phyloP scores from a whole-genome alignment of 352 stramenopile species.

The Globisporangium sylvaticum region DNA sequence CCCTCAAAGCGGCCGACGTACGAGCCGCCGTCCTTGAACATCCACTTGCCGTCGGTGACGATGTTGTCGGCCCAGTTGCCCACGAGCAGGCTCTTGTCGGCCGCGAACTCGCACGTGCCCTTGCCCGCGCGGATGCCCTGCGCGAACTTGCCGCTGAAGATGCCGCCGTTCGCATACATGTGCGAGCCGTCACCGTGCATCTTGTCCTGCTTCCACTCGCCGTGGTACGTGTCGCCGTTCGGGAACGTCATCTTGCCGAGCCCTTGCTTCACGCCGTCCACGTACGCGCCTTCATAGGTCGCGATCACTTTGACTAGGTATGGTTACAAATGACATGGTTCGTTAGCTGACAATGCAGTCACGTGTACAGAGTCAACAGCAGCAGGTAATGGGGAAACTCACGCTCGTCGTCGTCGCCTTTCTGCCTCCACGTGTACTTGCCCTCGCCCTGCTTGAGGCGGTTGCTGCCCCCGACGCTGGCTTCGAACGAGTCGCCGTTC shows the following conservation, averaged over 20 bases:
- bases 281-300: slow-evolving; percentile 86
- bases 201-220: slow-evolving; percentile 81
- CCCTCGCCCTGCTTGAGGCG: slow-evolving; percentile 81
- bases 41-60: slow-evolving; percentile 89
- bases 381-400: slow-evolving; percentile 8
- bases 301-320: slow-evolving; percentile 56
- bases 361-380: background rate
- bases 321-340: background rate
- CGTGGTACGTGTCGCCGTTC: slow-evolving; percentile 88
- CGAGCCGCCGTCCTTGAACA: slow-evolving; percentile 86
- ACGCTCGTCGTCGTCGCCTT: slow-evolving; percentile 56
- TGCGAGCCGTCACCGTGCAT: slow-evolving; percentile 90
- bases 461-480: slow-evolving; percentile 59
- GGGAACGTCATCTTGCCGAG: slow-evolving; percentile 91
- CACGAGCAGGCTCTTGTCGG: slow-evolving; percentile 79
- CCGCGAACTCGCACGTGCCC: slow-evolving; percentile 87
- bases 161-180: slow-evolving; percentile 90
- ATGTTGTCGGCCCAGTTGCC: slow-evolving; percentile 84
- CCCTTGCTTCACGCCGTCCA: slow-evolving; percentile 78
- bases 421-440: slow-evolving; percentile 87
- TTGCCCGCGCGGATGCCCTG: slow-evolving; percentile 79
- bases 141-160: slow-evolving; percentile 86
- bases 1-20: slow-evolving; percentile 84
- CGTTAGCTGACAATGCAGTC: background rate
- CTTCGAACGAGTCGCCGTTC: slow-evolving; percentile 91